Base-by-base conservation (phyloP, 2,329 filamentous ascomycete genomes). In the Ilyonectria robusta region DNA sequence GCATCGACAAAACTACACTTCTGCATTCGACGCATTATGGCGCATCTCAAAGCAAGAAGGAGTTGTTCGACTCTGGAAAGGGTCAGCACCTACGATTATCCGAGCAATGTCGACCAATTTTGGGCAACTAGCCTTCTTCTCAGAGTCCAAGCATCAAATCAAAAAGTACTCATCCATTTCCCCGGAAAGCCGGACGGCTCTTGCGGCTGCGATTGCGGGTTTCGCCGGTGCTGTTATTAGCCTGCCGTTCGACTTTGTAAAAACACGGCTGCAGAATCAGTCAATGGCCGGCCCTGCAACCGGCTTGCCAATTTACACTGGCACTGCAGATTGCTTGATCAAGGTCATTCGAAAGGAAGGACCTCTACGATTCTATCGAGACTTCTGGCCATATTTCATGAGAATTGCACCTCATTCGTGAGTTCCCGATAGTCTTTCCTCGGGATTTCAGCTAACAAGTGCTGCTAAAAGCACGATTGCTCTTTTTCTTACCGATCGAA, bases 171-270 rank as follows among this genome's bases (percentile, higher is more conserved):
- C 64, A 1, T 83, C 80, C 1, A 77, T 90, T 59, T 85, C 85
- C 1, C 73, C 84, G 7, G 81, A 84, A 66, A 82, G 80, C 47
- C 88, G 91, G 77, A 91, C 89, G 0, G 84, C 92, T 63, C 86
- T 89, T 0, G 90, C 91, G 0, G 89, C 86, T 4, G 89, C 86
- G 6, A 85, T 92, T 67, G 91, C 91, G 1, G 91, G 91, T 1
- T 92, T 93, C 83, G 92, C 92, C 73, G 91, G 91, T 15, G 88
- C 86, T 70, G 92, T 92, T 84, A 87, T 93, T 74, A 90, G 87
- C 23, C 78, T 92, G 77, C 91, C 91, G 0, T 93, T 93, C 75
- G 91, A 93, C 79, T 93, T 93, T 75, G 87, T 93, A 81, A 93
- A 93, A 86, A 93, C 91, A 23, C 83, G 91, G 67, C 78, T 93